These are phyloP conservation scores for Amanita rubescens DNA, from an alignment of 768 basidiomycete genomes.

Conservation along the genomic window DNA sequence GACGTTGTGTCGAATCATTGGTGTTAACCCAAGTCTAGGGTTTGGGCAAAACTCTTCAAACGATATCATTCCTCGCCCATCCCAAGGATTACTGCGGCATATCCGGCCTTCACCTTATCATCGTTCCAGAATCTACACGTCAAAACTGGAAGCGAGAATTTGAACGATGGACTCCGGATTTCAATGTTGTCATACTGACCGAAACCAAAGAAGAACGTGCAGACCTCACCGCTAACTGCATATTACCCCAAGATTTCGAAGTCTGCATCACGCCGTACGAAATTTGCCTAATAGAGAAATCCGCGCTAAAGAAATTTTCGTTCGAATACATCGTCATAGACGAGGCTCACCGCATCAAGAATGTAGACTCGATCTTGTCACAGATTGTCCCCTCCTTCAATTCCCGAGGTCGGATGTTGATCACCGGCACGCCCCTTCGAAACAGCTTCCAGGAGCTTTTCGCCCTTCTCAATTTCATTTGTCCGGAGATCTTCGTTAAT, in stretches of 20 bases:
- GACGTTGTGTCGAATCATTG: not conserved
- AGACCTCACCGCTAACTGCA: slow-evolving; percentile 75
- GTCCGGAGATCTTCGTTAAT: slow-evolving; percentile 94
- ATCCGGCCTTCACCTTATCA: slow-evolving; percentile 86
- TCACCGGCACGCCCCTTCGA: slow-evolving; percentile 95
- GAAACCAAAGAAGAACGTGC: too few species aligned
- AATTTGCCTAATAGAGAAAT: slow-evolving; percentile 92
- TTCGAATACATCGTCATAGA: slow-evolving; percentile 99
- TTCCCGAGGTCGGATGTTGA: slow-evolving; percentile 83
- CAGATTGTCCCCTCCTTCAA: slow-evolving; percentile 84
- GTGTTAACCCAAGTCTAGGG: slow-evolving; percentile 41
- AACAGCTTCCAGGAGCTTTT: slow-evolving; percentile 96
- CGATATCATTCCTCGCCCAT: slow-evolving; percentile 93
- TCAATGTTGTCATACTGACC: slow-evolving; percentile 77
- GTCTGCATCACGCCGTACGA: slow-evolving; percentile 96
- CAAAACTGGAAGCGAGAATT: slow-evolving; percentile 98
- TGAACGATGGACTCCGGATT: slow-evolving; percentile 81
- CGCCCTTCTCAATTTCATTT: slow-evolving; percentile 98
- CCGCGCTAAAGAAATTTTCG: slow-evolving; percentile 83
- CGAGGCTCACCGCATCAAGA: slow-evolving; percentile 98
- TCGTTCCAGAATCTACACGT: slow-evolving; percentile 97
- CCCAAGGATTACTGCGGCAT: slow-evolving; percentile 66
- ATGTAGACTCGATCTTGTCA: slow-evolving; percentile 68
- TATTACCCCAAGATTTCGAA: slow-evolving; percentile 86
- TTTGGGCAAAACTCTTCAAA: slow-evolving; percentile 96